Percentiles rank a stretch among this genome's conserved stretches.
Conservation (phyloP, 768 basidiomycete species). For the Lactarius deliciosus region DNA sequence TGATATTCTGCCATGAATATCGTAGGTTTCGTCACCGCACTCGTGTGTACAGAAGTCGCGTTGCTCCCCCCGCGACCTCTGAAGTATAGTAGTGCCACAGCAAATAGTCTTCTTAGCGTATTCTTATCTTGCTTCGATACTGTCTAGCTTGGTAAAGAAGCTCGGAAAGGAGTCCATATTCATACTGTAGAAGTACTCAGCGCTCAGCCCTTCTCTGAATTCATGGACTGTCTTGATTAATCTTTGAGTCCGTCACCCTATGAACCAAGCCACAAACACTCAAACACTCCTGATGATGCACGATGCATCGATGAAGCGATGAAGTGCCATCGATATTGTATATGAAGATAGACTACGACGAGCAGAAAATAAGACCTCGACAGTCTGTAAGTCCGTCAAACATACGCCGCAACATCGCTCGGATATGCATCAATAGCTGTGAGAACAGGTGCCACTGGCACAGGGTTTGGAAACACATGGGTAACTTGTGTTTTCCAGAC, state of each 20-base stretch:
- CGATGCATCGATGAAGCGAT: too few species aligned
- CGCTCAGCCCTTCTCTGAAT: neutral
- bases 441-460: too few species aligned
- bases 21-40: conserved; percentile 2
- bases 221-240: neutral
- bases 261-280: too few species aligned
- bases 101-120: conserved; percentile 22
- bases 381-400: too few species aligned
- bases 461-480: too few species aligned
- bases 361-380: too few species aligned
- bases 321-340: too few species aligned
- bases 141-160: conserved; percentile 4
- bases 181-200: neutral
- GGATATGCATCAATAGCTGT: too few species aligned
- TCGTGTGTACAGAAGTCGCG: conserved; percentile 41
- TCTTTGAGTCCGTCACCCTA: neutral
- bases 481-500: too few species aligned
- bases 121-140: conserved; percentile 14
- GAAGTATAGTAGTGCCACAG: conserved; percentile 40
- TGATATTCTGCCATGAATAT: neutral
- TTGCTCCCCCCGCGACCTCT: conserved; percentile 36
- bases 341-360: too few species aligned
- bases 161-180: conserved; percentile 23
- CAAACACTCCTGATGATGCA: too few species aligned
- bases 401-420: too few species aligned